Percentiles rank a stretch among this genome's conserved stretches.
These are phyloP conservation scores for Lipomyces lipofer DNA, from an alignment of 805 yeast species.

Conservation along the genomic window DNA sequence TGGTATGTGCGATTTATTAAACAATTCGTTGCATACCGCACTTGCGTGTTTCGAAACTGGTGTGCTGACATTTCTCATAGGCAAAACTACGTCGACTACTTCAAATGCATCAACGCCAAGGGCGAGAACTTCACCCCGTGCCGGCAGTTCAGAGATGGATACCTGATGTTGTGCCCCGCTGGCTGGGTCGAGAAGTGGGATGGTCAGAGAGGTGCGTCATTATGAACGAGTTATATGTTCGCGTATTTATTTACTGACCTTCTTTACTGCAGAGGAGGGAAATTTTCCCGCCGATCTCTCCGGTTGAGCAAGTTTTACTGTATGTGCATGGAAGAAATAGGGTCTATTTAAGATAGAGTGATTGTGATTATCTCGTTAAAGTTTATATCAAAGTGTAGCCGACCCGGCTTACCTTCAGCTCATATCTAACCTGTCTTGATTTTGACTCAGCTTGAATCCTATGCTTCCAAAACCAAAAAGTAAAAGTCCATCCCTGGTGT, in stretches of 20 bases:
- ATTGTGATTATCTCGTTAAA: neutral
- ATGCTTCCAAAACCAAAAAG: too few relatives aligned
- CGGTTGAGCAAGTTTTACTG: too few relatives aligned
- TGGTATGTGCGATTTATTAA: conserved; percentile 46
- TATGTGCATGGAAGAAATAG: neutral
- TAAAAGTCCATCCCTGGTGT: too few relatives aligned
- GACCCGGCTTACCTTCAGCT: too few relatives aligned
- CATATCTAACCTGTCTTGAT: too few relatives aligned
- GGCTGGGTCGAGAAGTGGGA: conserved; percentile 46
- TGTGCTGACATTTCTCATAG: too few relatives aligned
- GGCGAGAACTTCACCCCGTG: conserved; percentile 99
- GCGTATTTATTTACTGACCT: neutral
- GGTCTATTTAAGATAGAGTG: neutral
- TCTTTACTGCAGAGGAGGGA: conserved; percentile 28
- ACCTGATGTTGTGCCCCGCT: conserved; percentile 44
- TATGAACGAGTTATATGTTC: too few relatives aligned
- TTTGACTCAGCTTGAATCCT: too few relatives aligned
- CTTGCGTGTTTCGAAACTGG: neutral
- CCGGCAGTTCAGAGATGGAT: conserved; percentile 89
- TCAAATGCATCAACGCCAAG: conserved; percentile 92
- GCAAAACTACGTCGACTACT: conserved; percentile 95
- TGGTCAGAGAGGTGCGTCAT: conserved; percentile 44
- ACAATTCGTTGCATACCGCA: neutral
- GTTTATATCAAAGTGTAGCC: too few relatives aligned
- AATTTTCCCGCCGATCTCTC: conserved; percentile 34